Conservation (phyloP, 176 grass and related monocot species). For the Avena sativa region DNA sequence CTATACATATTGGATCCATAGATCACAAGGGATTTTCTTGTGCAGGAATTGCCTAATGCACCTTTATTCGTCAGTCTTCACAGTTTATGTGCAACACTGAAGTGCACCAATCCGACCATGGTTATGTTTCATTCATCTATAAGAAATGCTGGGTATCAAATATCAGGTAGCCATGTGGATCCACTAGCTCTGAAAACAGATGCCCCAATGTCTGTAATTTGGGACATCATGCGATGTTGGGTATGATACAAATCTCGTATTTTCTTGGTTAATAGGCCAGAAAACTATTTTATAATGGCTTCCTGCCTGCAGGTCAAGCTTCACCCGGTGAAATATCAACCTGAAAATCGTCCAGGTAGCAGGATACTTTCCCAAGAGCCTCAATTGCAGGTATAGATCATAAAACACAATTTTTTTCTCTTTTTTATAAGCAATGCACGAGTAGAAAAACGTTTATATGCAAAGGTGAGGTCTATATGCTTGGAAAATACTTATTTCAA, state of each 20-base stretch:
- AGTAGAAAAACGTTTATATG: slow-evolving; percentile 14
- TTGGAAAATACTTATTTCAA: slow-evolving; percentile 4
- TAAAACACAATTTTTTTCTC: slow-evolving; percentile 6
- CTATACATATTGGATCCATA: slow-evolving; percentile 15
- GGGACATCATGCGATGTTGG: slow-evolving; percentile 71
- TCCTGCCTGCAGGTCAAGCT: slow-evolving; percentile 49
- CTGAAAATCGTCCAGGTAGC: slow-evolving; percentile 49
- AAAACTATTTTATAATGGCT: slow-evolving; percentile 23
- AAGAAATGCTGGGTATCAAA: slow-evolving; percentile 63
- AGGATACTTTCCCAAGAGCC: slow-evolving; percentile 59
- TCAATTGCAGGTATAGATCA: slow-evolving; percentile 46
- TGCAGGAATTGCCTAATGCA: slow-evolving; percentile 59
- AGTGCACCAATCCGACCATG: slow-evolving; percentile 58
- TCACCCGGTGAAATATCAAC: slow-evolving; percentile 50
- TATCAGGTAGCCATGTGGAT: slow-evolving; percentile 63
- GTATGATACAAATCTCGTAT: slow-evolving; percentile 24
- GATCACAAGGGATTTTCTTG: slow-evolving; percentile 15
- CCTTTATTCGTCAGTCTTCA: slow-evolving; percentile 66
- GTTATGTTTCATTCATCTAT: slow-evolving; percentile 51
- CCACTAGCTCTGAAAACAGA: slow-evolving; percentile 60
- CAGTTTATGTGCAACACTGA: slow-evolving; percentile 52
- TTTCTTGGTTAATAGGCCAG: neutral
- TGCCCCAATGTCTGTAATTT: slow-evolving; percentile 63
- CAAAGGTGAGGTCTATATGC: neutral
- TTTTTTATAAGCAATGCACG: neutral